These are phyloP conservation scores for Suillus subaureus DNA, from an alignment of 768 basidiomycete genomes.

Conservation along the genomic window DNA sequence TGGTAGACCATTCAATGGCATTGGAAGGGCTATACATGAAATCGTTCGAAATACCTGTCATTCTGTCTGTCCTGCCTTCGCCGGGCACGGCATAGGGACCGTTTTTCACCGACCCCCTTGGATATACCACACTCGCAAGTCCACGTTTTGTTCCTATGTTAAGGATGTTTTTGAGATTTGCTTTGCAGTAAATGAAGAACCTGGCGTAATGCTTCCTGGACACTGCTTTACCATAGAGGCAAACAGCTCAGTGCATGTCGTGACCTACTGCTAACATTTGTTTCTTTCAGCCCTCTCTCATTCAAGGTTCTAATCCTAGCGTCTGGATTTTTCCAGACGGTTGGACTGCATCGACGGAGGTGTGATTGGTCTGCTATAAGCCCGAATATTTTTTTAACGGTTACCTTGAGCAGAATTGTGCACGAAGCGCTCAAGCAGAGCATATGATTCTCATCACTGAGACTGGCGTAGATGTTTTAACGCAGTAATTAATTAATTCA, in stretches of 20 bases:
- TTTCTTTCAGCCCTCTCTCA: slow-evolving; percentile 60
- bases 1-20: slow-evolving; percentile 64
- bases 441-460: slow-evolving; percentile 88
- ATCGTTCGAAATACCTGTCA: slow-evolving; percentile 43
- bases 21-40: slow-evolving; percentile 71
- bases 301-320: slow-evolving; percentile 70
- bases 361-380: slow-evolving; percentile 29
- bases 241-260: slow-evolving; percentile 10
- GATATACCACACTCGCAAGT: slow-evolving; percentile 77
- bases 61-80: slow-evolving; percentile 71
- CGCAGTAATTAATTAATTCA: slow-evolving; percentile 34
- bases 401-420: slow-evolving; percentile 59
- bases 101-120: slow-evolving; percentile 82
- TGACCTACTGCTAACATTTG: neutral
- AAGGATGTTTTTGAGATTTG: neutral
- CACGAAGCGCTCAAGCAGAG: slow-evolving; percentile 83
- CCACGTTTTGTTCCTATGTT: neutral
- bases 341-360: slow-evolving; percentile 92
- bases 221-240: slow-evolving; percentile 96
- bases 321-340: slow-evolving; percentile 88
- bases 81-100: slow-evolving; percentile 86
- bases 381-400: slow-evolving; percentile 5
- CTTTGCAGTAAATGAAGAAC: slow-evolving; percentile 76
- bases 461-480: slow-evolving; percentile 76
- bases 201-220: slow-evolving; percentile 79